Conservation (phyloP, 129 eudicot species). For the Heracleum sosnowskyi region DNA sequence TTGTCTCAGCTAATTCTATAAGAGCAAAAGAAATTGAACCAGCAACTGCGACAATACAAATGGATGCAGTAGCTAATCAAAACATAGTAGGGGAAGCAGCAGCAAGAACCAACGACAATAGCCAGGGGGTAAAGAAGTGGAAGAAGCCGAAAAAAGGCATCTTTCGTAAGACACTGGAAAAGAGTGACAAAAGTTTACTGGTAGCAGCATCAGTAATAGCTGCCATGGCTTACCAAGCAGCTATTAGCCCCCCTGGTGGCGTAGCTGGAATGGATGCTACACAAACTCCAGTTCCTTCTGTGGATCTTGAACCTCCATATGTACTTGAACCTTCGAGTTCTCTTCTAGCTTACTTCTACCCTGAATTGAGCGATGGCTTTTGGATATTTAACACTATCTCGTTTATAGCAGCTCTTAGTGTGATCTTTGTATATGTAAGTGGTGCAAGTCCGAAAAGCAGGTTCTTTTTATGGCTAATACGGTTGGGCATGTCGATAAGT, state of each 20-base stretch:
- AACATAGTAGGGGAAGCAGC: too few species aligned
- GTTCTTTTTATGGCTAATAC: background rate
- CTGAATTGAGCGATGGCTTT: background rate
- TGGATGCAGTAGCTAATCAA: too few species aligned
- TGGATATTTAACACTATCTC: background rate
- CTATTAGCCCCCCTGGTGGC: background rate
- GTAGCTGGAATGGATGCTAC: background rate
- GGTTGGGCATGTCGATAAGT: background rate
- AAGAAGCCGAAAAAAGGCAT: background rate
- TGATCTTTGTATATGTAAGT: background rate
- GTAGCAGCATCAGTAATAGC: slow-evolving; percentile 1
- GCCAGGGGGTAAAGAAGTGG: background rate
- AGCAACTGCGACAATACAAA: too few species aligned
- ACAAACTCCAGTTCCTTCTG: too few species aligned
- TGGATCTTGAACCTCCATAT: too few species aligned
- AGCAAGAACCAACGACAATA: background rate
- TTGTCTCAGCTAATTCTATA: background rate
- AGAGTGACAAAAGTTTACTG: background rate
- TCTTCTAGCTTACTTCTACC: background rate
- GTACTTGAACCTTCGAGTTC: too few species aligned
- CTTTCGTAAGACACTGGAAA: background rate
- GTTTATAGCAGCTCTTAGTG: background rate
- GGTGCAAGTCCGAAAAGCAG: background rate
- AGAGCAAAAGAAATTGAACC: background rate
- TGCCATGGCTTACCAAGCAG: background rate